Percentiles rank a stretch among this genome's conserved stretches.
Conservation (phyloP, 2,329 filamentous ascomycete species). For the Colletotrichum cuscutae region DNA sequence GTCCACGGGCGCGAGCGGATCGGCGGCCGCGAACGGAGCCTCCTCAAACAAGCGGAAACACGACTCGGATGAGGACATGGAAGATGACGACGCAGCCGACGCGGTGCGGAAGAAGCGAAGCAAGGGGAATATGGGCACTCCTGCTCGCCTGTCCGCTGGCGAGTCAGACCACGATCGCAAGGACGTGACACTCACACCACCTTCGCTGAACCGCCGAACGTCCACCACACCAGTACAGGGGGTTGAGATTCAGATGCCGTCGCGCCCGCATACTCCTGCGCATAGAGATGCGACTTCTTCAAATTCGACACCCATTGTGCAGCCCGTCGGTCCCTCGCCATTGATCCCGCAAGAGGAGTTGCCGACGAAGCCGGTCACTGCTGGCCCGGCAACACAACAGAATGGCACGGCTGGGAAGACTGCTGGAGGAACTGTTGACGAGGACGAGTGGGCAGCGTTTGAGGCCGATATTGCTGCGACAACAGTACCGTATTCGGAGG, state of each 20-base stretch:
- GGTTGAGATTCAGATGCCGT: slow-evolving; percentile 71
- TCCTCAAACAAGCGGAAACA: slow-evolving; percentile 43
- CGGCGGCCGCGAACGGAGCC: slow-evolving; percentile 7
- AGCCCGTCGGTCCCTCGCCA: slow-evolving; percentile 46
- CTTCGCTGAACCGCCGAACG: slow-evolving; percentile 55
- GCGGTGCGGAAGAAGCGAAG: slow-evolving; percentile 57
- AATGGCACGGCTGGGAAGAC: slow-evolving; percentile 35
- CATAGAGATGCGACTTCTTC: slow-evolving; percentile 51
- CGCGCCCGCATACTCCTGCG: slow-evolving; percentile 69
- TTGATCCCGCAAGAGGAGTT: slow-evolving; percentile 45
- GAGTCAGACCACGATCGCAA: slow-evolving; percentile 38
- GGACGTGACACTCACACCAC: slow-evolving; percentile 47
- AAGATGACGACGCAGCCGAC: slow-evolving; percentile 49
- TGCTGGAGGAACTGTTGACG: slow-evolving; percentile 59
- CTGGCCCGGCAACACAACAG: slow-evolving; percentile 26
- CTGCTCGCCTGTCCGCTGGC: slow-evolving; percentile 32
- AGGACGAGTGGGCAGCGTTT: slow-evolving; percentile 88
- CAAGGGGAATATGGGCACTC: slow-evolving; percentile 47
- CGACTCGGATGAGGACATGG: slow-evolving; percentile 39
- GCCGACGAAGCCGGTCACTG: slow-evolving; percentile 8
- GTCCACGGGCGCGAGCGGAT: slow-evolving; percentile 24
- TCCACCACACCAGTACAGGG: slow-evolving; percentile 65
- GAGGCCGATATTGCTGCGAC: slow-evolving; percentile 79
- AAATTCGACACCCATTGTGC: slow-evolving; percentile 50
- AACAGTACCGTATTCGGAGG: slow-evolving; percentile 48